phyloP scores from a whole-genome alignment of 2,329 filamentous ascomycete genomes.

The Metarhizium guizhouense region DNA sequence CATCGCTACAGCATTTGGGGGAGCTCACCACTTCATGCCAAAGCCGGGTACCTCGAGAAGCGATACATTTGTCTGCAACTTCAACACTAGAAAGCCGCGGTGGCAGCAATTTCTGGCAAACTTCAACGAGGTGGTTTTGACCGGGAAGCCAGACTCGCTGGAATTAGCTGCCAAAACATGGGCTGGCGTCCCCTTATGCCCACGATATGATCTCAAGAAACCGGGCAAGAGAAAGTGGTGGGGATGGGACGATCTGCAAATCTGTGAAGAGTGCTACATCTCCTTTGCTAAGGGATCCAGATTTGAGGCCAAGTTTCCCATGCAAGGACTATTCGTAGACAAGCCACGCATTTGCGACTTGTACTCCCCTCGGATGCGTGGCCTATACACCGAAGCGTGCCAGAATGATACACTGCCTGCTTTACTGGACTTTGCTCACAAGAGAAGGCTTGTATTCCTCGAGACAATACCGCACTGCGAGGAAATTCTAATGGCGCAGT shows the following conservation, averaged over 20 bases:
- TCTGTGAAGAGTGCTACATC: constrained; percentile 28
- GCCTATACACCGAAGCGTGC: constrained; percentile 22
- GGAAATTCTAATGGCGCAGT: constrained; percentile 18
- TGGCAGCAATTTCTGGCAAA: too few species aligned
- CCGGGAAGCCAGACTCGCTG: too few species aligned
- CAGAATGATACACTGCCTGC: background rate
- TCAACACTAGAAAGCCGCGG: too few species aligned
- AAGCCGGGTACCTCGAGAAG: too few species aligned
- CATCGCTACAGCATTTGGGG: too few species aligned
- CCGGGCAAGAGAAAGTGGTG: constrained; percentile 18
- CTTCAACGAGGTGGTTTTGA: too few species aligned
- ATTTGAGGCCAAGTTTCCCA: constrained; percentile 19
- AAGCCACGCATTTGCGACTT: constrained; percentile 24
- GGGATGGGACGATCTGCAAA: constrained; percentile 25
- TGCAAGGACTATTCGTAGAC: constrained; percentile 14
- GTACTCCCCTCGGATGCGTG: constrained; percentile 28
- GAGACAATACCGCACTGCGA: constrained; percentile 6
- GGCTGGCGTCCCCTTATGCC: too few species aligned
- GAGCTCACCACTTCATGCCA: too few species aligned
- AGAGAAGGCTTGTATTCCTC: constrained; percentile 6
- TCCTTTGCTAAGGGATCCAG: constrained; percentile 20
- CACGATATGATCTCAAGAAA: too few species aligned
- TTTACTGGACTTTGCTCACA: constrained; percentile 17
- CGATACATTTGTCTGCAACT: too few species aligned
- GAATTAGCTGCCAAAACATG: too few species aligned